A percentile compares a stretch with the other conserved stretches of the same genome.
Conservation (phyloP, 2,329 filamentous ascomycete genomes). For the Paraphoma sp. region DNA sequence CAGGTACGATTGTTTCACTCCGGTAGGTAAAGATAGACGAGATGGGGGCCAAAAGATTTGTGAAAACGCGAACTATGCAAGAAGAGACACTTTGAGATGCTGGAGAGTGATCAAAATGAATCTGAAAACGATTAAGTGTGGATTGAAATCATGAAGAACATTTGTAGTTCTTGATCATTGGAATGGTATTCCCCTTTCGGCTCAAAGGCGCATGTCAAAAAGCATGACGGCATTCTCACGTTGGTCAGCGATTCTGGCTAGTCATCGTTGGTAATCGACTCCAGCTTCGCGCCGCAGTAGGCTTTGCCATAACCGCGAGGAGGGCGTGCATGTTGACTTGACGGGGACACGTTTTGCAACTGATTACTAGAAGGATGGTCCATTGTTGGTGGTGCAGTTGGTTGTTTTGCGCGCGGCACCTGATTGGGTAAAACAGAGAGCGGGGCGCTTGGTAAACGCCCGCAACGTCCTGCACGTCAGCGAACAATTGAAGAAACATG, state of each 20-base stretch:
- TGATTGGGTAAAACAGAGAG: constrained; percentile 13
- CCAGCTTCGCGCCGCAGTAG: not conserved
- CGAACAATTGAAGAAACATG: constrained; percentile 2
- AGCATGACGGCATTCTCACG: too few species aligned
- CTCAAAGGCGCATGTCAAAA: constrained; percentile 15
- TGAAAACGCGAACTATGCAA: not conserved
- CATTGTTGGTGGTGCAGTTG: too few species aligned
- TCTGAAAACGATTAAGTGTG: not conserved
- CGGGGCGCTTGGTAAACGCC: constrained; percentile 22
- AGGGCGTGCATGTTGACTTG: not conserved
- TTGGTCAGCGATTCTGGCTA: too few species aligned
- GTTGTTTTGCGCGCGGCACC: not conserved
- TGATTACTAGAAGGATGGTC: too few species aligned
- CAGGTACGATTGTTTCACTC: constrained; percentile 23
- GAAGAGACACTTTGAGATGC: not conserved
- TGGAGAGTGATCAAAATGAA: not conserved
- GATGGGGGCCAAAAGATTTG: constrained; percentile 15
- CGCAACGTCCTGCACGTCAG: constrained; percentile 10
- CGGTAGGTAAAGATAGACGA: constrained; percentile 11
- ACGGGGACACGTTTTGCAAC: too few species aligned
- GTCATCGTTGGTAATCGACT: too few species aligned
- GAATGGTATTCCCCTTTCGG: not conserved
- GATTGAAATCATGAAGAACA: not conserved
- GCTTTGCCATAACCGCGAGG: not conserved
- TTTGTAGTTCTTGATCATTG: not conserved